Base-by-base conservation (phyloP, 2,329 filamentous ascomycete species). In the Monosporascus sp. region DNA sequence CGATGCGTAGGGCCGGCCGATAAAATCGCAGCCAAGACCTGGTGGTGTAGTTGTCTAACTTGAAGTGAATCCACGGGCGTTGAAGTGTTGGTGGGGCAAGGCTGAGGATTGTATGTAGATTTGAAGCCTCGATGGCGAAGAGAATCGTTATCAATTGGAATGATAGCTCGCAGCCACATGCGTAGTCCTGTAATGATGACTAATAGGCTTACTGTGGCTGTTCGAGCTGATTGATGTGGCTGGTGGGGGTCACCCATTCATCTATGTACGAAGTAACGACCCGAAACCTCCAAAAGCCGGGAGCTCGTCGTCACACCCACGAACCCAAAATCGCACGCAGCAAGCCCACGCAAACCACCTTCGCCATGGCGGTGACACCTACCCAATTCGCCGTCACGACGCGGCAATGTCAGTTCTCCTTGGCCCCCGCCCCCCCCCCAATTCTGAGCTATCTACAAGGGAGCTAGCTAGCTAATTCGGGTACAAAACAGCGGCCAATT, bases 341-440 rank as follows among this genome's bases (percentile, higher is more conserved):
- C 60, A 59, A 67, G 63, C 22, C 20, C 61, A 59, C 67, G 63
- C 64, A 70, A 68, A 72, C 64, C 68, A 64, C 68, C 70, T 69
- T 74, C 76, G 79, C 68, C 64, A 92, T 92, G 89, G 85, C 90
- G 72, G 91, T 97, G 75, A 89, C 91, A 75, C 90, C 93, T 62
- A 97, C 93, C 57, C 91, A 92, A 75, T 90, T 97, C 69, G 93
- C 89, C 68, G 83, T 88, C 72, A 82, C 82, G 74, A 89, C 88
- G 74, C 83, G 85, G 72, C 83, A 88, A 69, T 92, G 89, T 92
- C 72, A 73, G 87, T 76, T 51, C 48, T 52, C 53, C 37, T 6
- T 38, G 27, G 20, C 14, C 54, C 24, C 11, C 9, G 20, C 14
- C 54, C 24, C 11, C 9, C n/a, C 39, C 11, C 48, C 37, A 17